These are phyloP conservation scores for Ustulina deusta DNA, from an alignment of 2,329 filamentous ascomycete species.

Conservation along the genomic window DNA sequence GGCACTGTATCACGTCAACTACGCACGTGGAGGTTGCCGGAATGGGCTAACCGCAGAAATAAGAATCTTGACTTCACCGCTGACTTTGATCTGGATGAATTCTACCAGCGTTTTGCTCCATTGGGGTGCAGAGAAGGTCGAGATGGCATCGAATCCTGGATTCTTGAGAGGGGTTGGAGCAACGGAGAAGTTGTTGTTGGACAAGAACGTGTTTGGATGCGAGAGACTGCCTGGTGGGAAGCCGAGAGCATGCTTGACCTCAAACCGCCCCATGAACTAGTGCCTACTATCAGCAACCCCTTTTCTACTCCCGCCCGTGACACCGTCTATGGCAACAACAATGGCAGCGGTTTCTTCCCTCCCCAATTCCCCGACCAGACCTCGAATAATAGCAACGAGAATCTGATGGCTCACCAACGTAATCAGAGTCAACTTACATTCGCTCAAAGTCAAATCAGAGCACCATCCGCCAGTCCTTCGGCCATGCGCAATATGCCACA, in stretches of 20 bases:
- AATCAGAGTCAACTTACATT: slow-evolving; percentile 66
- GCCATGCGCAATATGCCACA: slow-evolving; percentile 67
- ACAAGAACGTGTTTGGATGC: slow-evolving; percentile 93
- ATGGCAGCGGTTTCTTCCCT: slow-evolving; percentile 77
- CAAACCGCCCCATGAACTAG: slow-evolving; percentile 70
- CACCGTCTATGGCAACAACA: slow-evolving; percentile 75
- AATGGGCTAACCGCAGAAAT: slow-evolving; percentile 96
- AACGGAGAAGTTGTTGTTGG: slow-evolving; percentile 96
- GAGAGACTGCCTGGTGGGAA: slow-evolving; percentile 96
- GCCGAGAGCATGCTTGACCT: slow-evolving; percentile 95
- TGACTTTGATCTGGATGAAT: slow-evolving; percentile 95
- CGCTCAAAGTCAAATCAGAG: slow-evolving; percentile 52
- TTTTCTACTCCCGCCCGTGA: slow-evolving; percentile 69
- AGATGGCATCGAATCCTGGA: slow-evolving; percentile 94
- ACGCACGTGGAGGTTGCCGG: slow-evolving; percentile 90
- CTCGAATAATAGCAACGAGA: slow-evolving; percentile 77
- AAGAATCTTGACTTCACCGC: slow-evolving; percentile 94
- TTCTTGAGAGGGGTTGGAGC: slow-evolving; percentile 95
- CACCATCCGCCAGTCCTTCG: slow-evolving; percentile 72
- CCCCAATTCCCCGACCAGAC: slow-evolving; percentile 69
- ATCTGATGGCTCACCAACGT: slow-evolving; percentile 71
- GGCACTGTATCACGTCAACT: slow-evolving; percentile 92
- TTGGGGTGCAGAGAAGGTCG: slow-evolving; percentile 90
- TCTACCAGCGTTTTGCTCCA: slow-evolving; percentile 81
- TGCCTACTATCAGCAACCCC: slow-evolving; percentile 48